A percentile compares a stretch with the other conserved stretches of the same genome.
Evolutionary conservation across 2,329 filamentous ascomycete genomes (phyloP).

Genomic region (Trichothecium roseum): DNA sequence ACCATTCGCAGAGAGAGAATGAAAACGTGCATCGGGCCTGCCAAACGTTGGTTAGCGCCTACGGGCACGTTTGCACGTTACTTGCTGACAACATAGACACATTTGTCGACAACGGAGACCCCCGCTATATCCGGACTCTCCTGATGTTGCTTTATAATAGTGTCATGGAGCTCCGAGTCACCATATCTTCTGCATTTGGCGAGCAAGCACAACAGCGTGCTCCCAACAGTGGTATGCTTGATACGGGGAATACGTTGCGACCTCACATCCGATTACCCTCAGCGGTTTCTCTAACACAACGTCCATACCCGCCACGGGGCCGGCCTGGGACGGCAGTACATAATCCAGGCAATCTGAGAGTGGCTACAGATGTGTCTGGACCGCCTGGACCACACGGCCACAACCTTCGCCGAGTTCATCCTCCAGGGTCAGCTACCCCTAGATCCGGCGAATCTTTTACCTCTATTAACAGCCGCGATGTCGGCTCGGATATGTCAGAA

Average conservation of each 20-base stretch:
- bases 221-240: background rate
- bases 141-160: conserved; percentile 56
- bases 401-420: conserved; percentile 37
- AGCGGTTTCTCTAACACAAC: conserved; percentile 38
- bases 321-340: conserved; percentile 23
- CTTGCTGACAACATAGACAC: conserved; percentile 52
- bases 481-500: conserved; percentile 54
- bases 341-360: conserved; percentile 33
- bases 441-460: conserved; percentile 75
- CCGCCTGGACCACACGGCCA: conserved; percentile 35
- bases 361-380: conserved; percentile 43
- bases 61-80: conserved; percentile 54
- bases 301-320: conserved; percentile 22
- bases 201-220: conserved; percentile 11
- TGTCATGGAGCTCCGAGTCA: conserved; percentile 55
- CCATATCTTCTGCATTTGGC: conserved; percentile 25
- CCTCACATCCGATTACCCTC: conserved; percentile 42
- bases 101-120: conserved; percentile 55
- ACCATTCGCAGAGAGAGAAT: conserved; percentile 41
- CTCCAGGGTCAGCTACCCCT: conserved; percentile 55
- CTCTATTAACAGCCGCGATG: conserved; percentile 35
- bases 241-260: conserved; percentile 28
- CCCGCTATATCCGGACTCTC: conserved; percentile 55
- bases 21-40: conserved; percentile 55
- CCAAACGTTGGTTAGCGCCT: conserved; percentile 52